A percentile compares a stretch with the other conserved stretches of the same genome.
These are phyloP conservation scores for Chiua virens DNA, from an alignment of 768 basidiomycete genomes.

Conservation along the genomic window DNA sequence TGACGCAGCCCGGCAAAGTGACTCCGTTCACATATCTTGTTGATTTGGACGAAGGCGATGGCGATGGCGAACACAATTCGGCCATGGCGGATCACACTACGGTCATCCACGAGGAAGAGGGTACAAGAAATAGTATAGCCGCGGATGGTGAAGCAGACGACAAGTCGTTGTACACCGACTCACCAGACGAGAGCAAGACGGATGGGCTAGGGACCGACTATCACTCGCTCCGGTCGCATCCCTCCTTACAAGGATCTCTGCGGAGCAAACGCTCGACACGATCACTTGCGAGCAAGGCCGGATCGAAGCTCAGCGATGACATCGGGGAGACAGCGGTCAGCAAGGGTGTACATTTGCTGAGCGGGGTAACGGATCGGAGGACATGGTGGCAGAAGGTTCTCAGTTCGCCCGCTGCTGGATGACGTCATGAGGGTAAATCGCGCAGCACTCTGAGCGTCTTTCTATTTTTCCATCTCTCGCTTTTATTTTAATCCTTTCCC, in stretches of 20 bases:
- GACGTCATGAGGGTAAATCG: neutral
- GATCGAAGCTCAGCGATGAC: neutral
- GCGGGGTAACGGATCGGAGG: conserved; percentile 19
- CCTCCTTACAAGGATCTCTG: conserved; percentile 24
- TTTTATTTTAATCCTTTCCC: neutral
- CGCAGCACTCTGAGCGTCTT: too few relatives aligned
- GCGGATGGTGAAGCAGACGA: conserved; percentile 13
- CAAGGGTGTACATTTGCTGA: neutral
- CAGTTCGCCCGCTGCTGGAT: conserved; percentile 12
- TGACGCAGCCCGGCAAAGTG: conserved; percentile 27
- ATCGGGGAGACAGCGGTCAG: neutral
- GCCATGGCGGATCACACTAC: neutral
- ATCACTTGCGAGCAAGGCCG: conserved; percentile 16
- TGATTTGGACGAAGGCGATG: conserved; percentile 23
- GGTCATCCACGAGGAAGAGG: neutral
- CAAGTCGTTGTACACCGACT: conserved; percentile 24
- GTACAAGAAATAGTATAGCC: neutral
- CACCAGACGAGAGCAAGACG: conserved; percentile 11
- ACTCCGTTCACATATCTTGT: conserved; percentile 40
- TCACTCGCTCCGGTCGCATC: conserved; percentile 29
- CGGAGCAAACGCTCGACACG: conserved; percentile 18
- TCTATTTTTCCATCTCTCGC: neutral
- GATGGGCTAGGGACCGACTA: conserved; percentile 25
- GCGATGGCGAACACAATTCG: conserved; percentile 7
- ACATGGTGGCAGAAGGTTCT: conserved; percentile 35